These are phyloP conservation scores for Zymoseptoria crescenta DNA, from an alignment of 2,329 filamentous ascomycete species.

Conservation along the genomic window DNA sequence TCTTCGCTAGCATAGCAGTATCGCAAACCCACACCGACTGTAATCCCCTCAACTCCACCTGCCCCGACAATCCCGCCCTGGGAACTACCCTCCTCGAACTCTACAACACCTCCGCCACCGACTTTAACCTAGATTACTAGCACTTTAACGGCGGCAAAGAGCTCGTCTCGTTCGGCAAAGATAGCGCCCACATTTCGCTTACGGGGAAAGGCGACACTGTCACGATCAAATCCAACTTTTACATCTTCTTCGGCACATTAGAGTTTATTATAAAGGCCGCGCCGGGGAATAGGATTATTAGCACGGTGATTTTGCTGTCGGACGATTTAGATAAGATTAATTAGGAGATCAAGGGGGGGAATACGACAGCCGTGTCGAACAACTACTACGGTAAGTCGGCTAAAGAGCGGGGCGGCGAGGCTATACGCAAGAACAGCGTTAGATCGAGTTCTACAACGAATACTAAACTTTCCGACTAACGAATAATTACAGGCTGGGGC, in stretches of 20 bases:
- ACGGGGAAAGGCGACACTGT: slow-evolving; percentile 63
- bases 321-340: slow-evolving; percentile 84
- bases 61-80: slow-evolving; percentile 64
- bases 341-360: slow-evolving; percentile 71
- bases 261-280: slow-evolving; percentile 74
- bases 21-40: slow-evolving; percentile 74
- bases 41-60: slow-evolving; percentile 64
- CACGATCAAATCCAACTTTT: slow-evolving; percentile 70
- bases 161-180: slow-evolving; percentile 46
- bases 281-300: slow-evolving; percentile 66
- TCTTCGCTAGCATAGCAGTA: slow-evolving; percentile 22
- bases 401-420: neutral
- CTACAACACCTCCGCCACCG: slow-evolving; percentile 54
- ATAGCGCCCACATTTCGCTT: slow-evolving; percentile 64
- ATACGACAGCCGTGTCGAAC: slow-evolving; percentile 54
- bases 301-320: slow-evolving; percentile 72
- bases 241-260: slow-evolving; percentile 77
- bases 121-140: slow-evolving; percentile 31
- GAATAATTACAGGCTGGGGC: slow-evolving; percentile 45
- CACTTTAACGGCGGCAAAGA: slow-evolving; percentile 57
- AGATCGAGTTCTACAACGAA: no score
- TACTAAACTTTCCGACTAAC: neutral
- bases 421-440: no score
- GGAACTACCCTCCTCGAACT: slow-evolving; percentile 53
- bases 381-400: slow-evolving; percentile 58